Conservation (phyloP, 1,284 basidiomycete genomes). For the Ceratobasidium sp. region DNA sequence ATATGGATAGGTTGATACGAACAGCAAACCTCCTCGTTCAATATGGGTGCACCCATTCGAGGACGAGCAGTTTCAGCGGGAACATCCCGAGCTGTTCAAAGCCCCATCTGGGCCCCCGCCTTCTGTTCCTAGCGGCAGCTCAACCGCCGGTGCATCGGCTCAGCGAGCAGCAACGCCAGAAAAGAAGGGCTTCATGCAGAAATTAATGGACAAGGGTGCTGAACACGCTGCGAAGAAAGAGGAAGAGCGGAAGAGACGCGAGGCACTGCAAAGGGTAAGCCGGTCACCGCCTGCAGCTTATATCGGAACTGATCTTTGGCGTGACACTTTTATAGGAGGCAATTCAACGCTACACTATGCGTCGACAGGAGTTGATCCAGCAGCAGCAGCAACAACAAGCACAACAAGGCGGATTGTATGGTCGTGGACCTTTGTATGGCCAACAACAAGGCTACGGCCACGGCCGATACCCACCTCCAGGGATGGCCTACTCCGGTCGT, state of each 20-base stretch:
- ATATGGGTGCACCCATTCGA: constrained; percentile 79
- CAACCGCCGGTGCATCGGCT: constrained; percentile 15
- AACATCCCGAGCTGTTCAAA: constrained; percentile 29
- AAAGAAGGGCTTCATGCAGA: constrained; percentile 38
- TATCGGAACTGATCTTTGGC: not conserved
- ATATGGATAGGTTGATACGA: constrained; percentile 67
- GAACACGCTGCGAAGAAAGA: constrained; percentile 36
- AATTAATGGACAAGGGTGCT: constrained; percentile 28
- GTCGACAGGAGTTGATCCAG: constrained; percentile 14
- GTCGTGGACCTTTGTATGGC: constrained; percentile 19
- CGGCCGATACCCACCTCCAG: constrained; percentile 27
- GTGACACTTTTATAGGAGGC: not conserved
- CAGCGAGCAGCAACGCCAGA: constrained; percentile 1
- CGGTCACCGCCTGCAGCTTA: not conserved
- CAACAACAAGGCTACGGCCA: constrained; percentile 21
- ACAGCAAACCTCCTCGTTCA: constrained; percentile 68
- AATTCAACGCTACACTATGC: constrained; percentile 22
- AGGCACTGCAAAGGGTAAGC: constrained; percentile 23
- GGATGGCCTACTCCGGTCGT: constrained; percentile 36
- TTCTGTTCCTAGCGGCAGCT: not conserved
- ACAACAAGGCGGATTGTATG: constrained; percentile 9
- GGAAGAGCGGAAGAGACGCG: constrained; percentile 31
- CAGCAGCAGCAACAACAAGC: not conserved
- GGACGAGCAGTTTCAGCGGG: constrained; percentile 64
- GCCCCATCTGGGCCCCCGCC: not conserved